Evolutionary conservation across 2,329 filamentous ascomycete species (phyloP).

Genomic region (Periconia sp.): DNA sequence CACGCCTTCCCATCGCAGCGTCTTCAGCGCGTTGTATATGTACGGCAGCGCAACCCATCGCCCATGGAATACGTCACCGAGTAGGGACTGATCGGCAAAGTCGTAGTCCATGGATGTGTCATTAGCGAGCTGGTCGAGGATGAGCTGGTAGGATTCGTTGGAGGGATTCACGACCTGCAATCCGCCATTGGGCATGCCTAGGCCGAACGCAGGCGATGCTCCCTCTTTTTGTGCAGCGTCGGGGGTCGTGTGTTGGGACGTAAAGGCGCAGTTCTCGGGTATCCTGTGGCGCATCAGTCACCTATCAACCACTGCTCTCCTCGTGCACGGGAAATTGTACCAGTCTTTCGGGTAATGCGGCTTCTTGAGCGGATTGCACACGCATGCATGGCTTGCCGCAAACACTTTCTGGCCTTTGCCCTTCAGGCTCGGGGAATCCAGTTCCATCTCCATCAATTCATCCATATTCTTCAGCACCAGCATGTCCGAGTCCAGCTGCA

Average conservation of each 20-base stretch:
- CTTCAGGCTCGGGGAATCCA: constrained; percentile 63
- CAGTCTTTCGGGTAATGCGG: constrained; percentile 79
- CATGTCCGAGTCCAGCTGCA: constrained; percentile 91
- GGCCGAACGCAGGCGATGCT: constrained; percentile 56
- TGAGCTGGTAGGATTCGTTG: constrained; percentile 58
- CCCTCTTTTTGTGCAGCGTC: constrained; percentile 59
- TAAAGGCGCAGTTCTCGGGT: constrained; percentile 67
- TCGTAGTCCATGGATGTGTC: constrained; percentile 59
- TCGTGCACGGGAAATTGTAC: constrained; percentile 42
- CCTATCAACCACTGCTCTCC: no score
- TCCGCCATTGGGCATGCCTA: constrained; percentile 66
- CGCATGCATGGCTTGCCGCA: constrained; percentile 82
- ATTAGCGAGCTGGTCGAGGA: constrained; percentile 54
- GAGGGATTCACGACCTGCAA: constrained; percentile 67
- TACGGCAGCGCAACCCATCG: constrained; percentile 67
- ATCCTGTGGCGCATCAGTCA: constrained; percentile 42
- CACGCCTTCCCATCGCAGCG: constrained; percentile 61
- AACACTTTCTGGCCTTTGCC: constrained; percentile 71
- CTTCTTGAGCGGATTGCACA: constrained; percentile 82
- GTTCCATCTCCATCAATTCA: constrained; percentile 82
- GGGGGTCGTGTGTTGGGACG: constrained; percentile 60
- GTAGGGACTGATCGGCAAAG: constrained; percentile 65
- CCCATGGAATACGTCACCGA: constrained; percentile 63
- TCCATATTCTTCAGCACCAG: constrained; percentile 85
- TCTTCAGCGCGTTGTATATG: constrained; percentile 67